A percentile compares a stretch with the other conserved stretches of the same genome.
phyloP scores from a whole-genome alignment of 495 filamentous ascomycete genomes.

The Margaritispora aquatica region DNA sequence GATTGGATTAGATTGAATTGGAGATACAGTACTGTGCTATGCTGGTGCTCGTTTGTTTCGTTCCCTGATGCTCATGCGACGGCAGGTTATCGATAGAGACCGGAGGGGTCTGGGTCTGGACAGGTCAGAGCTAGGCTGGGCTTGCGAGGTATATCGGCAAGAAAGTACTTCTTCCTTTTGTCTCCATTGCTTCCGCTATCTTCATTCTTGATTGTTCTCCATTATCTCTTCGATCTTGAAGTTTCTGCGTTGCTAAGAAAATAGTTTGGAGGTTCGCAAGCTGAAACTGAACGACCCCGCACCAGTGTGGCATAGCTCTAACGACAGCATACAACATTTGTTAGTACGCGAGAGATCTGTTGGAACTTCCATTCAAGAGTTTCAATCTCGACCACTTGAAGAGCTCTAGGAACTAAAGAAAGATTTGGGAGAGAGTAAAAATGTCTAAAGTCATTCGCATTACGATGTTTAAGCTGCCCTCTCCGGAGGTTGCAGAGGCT shows the following conservation, averaged over 20 bases:
- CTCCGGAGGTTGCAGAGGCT: slow-evolving; percentile 1
- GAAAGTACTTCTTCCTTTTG: neutral
- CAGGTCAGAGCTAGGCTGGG: neutral
- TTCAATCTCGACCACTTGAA: neutral
- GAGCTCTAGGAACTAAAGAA: neutral
- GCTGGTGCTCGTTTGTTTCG: too few relatives aligned
- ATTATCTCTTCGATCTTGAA: neutral
- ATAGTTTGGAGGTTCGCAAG: neutral
- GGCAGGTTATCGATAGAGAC: neutral
- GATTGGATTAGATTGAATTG: neutral
- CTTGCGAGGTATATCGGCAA: neutral
- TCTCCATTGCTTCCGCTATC: neutral
- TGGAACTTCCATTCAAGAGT: neutral
- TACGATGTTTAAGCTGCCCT: slow-evolving; percentile 16
- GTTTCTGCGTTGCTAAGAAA: neutral
- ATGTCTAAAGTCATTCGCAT: slow-evolving; percentile 10
- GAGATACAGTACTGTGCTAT: too few relatives aligned
- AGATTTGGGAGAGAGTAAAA: neutral
- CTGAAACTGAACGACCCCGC: neutral
- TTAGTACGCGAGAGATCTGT: neutral
- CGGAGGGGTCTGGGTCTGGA: neutral
- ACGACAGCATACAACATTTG: too few relatives aligned
- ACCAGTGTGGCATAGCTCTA: neutral
- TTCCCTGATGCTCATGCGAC: neutral
- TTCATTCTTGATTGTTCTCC: neutral